Base-by-base conservation (phyloP, 2,329 filamentous ascomycete species). In the Ceratocystis cacaofunesta region DNA sequence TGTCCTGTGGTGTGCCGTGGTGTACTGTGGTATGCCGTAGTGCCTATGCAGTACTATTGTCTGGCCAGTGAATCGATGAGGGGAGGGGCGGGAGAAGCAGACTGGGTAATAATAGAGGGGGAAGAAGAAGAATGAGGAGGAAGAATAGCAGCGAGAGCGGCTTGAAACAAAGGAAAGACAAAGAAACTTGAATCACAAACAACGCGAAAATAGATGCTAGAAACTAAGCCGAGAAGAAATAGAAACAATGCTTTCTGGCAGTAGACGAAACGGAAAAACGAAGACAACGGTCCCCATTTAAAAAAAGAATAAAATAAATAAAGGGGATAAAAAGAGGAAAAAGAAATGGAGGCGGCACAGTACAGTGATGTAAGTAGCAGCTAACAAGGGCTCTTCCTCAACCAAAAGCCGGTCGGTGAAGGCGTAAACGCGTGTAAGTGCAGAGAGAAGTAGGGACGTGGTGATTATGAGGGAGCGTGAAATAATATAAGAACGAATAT, bases 261-360 rank as follows among this genome's bases (percentile, higher is more conserved):
- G 32, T 36, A 10, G 32, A 36, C 7, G 10, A 36, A 50, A 50
- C 17, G n/a, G 8, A 22, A 50, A 22, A 50, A 22, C 17, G 46
- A 22, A 22, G 46, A 22, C 6, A 50, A 50, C 22, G n/a, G 46
- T 50, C 17, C 32, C 32, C 32, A 36, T 36, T 36, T 36, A 28
- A 62, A 43, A 50, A 22, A 30, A 48, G 5, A 36, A 62, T 19
- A 28, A 57, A 65, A 62, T 28, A 65, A 55, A 62, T n/a, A 60
- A 60, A 30, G 30, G 15, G 58, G 58, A 43, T 70, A 69, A 70
- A 68, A 69, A 71, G 70, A 69, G 69, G 58, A 63, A 67, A 28
- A 63, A 63, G 64, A 61, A 64, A 65, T 60, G 65, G 65, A 63
- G 65, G 65, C 61, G 65, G 65, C 65, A 66, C 65, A 64, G 65